Percentiles rank a stretch among this genome's conserved stretches.
Evolutionary conservation across 768 basidiomycete species (phyloP).

Genomic region (Mrakia frigida): DNA sequence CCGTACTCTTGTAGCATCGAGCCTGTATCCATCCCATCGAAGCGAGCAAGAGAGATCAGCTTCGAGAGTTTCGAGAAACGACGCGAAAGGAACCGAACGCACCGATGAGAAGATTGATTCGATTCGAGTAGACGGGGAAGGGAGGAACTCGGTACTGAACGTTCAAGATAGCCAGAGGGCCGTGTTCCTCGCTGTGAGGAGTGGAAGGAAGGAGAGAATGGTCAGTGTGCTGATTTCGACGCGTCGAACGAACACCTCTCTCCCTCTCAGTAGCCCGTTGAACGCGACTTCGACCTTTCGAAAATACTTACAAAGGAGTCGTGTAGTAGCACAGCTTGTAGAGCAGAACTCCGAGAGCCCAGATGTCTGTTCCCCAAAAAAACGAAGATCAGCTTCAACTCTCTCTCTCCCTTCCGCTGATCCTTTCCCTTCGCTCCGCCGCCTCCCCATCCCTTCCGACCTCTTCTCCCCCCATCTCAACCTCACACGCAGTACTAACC

Average conservation of each 20-base stretch:
- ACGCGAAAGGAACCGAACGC: constrained; percentile 40
- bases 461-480: background rate
- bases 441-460: background rate
- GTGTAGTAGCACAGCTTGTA: constrained; percentile 99
- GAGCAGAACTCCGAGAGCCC: constrained; percentile 92
- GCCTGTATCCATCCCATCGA: constrained; percentile 49
- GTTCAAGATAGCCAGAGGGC: constrained; percentile 90
- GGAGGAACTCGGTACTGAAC: constrained; percentile 89
- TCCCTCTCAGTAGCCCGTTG: background rate
- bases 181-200: constrained; percentile 70
- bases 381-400: background rate
- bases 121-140: constrained; percentile 76
- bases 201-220: background rate
- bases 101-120: constrained; percentile 82
- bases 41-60: constrained; percentile 23
- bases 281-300: background rate
- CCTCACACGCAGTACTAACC: constrained; percentile 33
- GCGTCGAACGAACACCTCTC: background rate
- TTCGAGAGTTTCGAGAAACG: background rate
- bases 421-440: background rate
- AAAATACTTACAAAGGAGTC: constrained; percentile 68
- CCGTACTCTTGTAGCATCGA: constrained; percentile 93
- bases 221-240: background rate
- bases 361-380: constrained; percentile 71
- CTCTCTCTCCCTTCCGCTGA: background rate